These are phyloP conservation scores for Entoloma clypeatum DNA, from an alignment of 1,284 basidiomycete species.

Conservation along the genomic window DNA sequence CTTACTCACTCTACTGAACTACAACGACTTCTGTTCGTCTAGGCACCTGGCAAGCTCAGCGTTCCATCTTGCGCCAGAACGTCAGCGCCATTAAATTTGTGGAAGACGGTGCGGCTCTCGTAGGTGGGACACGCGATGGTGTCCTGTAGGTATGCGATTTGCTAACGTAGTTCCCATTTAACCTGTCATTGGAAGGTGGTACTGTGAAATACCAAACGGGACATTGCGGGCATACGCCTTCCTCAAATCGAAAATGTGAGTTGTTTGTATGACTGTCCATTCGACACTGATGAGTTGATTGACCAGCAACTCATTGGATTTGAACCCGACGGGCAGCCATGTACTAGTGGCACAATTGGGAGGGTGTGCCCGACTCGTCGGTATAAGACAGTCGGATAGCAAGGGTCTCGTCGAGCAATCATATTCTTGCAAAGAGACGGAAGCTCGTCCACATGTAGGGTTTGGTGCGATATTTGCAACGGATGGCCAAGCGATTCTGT, in stretches of 20 bases:
- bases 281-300: slow-evolving; percentile 7
- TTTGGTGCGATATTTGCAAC: slow-evolving; percentile 52
- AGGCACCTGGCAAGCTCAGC: slow-evolving; percentile 58
- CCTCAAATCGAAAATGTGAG: slow-evolving; percentile 54
- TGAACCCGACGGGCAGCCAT: slow-evolving; percentile 43
- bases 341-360: slow-evolving; percentile 49
- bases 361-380: slow-evolving; percentile 47
- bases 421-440: slow-evolving; percentile 39
- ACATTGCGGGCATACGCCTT: slow-evolving; percentile 54
- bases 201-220: slow-evolving; percentile 60
- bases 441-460: slow-evolving; percentile 26
- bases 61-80: slow-evolving; percentile 56
- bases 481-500: slow-evolving; percentile 48
- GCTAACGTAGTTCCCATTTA: background rate
- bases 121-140: slow-evolving; percentile 69
- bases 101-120: slow-evolving; percentile 53
- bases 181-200: slow-evolving; percentile 43
- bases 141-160: slow-evolving; percentile 44
- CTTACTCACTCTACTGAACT: background rate
- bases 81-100: slow-evolving; percentile 60
- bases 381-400: slow-evolving; percentile 41
- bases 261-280: slow-evolving; percentile 13
- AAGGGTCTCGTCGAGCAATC: slow-evolving; percentile 50
- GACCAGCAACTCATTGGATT: slow-evolving; percentile 50
- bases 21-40: slow-evolving; percentile 9